Base-by-base conservation (phyloP, 306 rosid species). In the Medicago arabica region DNA sequence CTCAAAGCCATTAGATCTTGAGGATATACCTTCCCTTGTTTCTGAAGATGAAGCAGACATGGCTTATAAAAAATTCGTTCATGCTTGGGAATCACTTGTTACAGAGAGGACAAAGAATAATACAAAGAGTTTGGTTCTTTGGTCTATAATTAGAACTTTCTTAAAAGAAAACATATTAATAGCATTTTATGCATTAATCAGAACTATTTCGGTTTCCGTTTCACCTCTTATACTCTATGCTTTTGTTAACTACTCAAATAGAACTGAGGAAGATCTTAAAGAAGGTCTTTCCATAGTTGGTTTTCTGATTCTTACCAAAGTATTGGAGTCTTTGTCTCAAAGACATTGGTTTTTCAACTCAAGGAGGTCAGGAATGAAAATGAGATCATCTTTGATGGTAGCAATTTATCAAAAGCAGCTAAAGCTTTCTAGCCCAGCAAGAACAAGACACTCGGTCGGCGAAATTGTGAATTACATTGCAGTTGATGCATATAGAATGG, bases 361-460 rank as follows among this genome's bases (percentile, higher is more conserved):
- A n/a, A 87, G 90, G 81, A 88, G 92, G 78, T 85, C 83, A 1
- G 96, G 94, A 2, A 84, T 90, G 96, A 83, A 87, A 67, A 90
- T 93, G 87, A 83, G 98, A 75, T 90, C 95, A 8, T 89, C 97
- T 31, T 68, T 90, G 49, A 93, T 93, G 90, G 97, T 86, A n/a
- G 95, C 91, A 39, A 86, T 90, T 21, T 90, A 93, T 74, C 55
- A 67, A 12, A 93, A 93, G 82, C 89, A 86, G 85, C 83, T 89
- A n/a, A 90, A 81, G 83, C 91, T 93, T 67, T 90, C 98, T 0
- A 87, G 83, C 76, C 55, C 82, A 2, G 87, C 89, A 1, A 86
- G 91, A 61, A 87, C 19, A 60, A 89, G 87, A 53, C 94, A 90
- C 78, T 85, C 95, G 28, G 53, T 90, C 0, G 98, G 96, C 1